phyloP scores from a whole-genome alignment of 371 early-diverging fungal species.

The Apophysomyces sp. region DNA sequence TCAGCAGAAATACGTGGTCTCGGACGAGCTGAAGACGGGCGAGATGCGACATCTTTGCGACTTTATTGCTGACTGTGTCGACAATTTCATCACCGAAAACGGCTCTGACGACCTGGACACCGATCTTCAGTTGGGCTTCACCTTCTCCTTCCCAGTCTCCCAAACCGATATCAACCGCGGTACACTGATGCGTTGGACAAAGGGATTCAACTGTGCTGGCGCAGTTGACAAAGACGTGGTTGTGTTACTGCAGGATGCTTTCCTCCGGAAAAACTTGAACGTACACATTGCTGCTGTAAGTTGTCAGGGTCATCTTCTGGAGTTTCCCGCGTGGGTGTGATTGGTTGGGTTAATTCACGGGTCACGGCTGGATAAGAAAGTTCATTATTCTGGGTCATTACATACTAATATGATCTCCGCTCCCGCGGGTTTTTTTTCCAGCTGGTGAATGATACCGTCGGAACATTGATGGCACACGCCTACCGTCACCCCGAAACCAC shows the following conservation, averaged over 20 bases:
- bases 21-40: conserved; percentile 40
- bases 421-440: conserved; percentile 10
- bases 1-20: conserved; percentile 75
- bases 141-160: conserved; percentile 91
- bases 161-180: conserved; percentile 82
- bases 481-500: conserved; percentile 79
- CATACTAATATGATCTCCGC: conserved; percentile 1
- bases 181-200: conserved; percentile 90
- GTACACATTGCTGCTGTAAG: conserved; percentile 77
- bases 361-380: not conserved
- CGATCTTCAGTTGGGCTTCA: conserved; percentile 75
- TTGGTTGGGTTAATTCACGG: conserved; percentile 6
- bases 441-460: conserved; percentile 96
- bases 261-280: conserved; percentile 71
- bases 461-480: conserved; percentile 87
- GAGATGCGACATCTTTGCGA: conserved; percentile 71
- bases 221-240: conserved; percentile 79
- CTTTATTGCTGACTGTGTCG: conserved; percentile 87
- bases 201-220: conserved; percentile 82
- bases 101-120: conserved; percentile 13
- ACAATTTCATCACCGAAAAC: conserved; percentile 67
- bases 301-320: not conserved
- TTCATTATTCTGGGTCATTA: not conserved
- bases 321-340: conserved; percentile 3
- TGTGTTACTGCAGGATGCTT: conserved; percentile 81